A percentile compares a stretch with the other conserved stretches of the same genome.
phyloP scores from a whole-genome alignment of 257 asterid species.

The Capsicum pubescens region DNA sequence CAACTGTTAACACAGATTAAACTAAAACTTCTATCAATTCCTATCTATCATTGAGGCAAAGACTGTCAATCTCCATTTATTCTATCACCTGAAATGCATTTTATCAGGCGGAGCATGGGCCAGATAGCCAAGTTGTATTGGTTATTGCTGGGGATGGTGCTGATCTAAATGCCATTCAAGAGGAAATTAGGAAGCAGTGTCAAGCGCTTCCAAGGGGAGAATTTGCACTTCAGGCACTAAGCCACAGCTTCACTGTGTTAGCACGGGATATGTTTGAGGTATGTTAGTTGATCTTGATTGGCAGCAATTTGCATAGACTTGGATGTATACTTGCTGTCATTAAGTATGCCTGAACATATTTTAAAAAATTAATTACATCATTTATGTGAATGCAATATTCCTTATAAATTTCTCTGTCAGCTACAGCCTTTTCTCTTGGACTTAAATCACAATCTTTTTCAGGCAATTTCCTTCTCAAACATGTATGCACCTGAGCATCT shows the following conservation, averaged over 20 bases:
- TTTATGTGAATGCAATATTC: background rate
- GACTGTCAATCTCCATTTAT: background rate
- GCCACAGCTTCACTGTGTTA: slow-evolving; percentile 85
- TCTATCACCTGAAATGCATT: slow-evolving; percentile 22
- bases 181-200: slow-evolving; percentile 81
- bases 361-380: background rate
- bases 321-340: background rate
- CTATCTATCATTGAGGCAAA: background rate
- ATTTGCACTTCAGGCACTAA: slow-evolving; percentile 82
- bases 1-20: background rate
- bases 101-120: slow-evolving; percentile 97
- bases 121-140: slow-evolving; percentile 98
- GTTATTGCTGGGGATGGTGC: slow-evolving; percentile 89
- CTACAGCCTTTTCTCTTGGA: slow-evolving; percentile 27
- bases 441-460: slow-evolving; percentile 28
- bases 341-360: background rate
- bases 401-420: slow-evolving; percentile 5
- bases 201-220: slow-evolving; percentile 84
- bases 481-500: slow-evolving; percentile 95
- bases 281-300: slow-evolving; percentile 28
- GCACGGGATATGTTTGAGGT: slow-evolving; percentile 96
- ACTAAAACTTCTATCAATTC: slow-evolving; percentile 2
- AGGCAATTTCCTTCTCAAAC: slow-evolving; percentile 93
- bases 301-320: slow-evolving; percentile 25
- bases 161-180: slow-evolving; percentile 65